Conservation (phyloP, 768 basidiomycete species). For the Heimioporus sp. region DNA sequence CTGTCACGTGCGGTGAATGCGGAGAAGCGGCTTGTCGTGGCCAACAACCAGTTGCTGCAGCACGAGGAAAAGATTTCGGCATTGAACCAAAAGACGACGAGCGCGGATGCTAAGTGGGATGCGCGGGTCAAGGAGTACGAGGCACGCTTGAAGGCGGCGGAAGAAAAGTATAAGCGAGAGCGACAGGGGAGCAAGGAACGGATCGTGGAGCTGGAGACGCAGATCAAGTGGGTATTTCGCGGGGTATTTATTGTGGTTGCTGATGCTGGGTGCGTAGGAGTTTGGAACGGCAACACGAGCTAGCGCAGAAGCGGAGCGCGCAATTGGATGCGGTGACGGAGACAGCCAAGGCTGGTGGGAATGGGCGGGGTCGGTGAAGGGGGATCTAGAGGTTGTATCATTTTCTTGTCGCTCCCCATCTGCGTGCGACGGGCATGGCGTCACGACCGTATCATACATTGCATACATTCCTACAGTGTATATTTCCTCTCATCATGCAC, state of each 20-base stretch:
- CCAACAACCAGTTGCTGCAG: constrained; percentile 78
- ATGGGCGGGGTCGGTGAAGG: constrained; percentile 10
- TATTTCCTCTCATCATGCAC: neutral
- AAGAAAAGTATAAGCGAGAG: constrained; percentile 92
- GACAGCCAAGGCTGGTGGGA: constrained; percentile 13
- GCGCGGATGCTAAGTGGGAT: constrained; percentile 89
- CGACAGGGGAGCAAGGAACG: constrained; percentile 92
- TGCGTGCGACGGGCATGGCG: constrained; percentile 6
- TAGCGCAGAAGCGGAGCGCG: constrained; percentile 69
- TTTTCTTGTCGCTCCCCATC: constrained; percentile 1
- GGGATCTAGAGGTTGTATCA: constrained; percentile 15
- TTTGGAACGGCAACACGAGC: constrained; percentile 72
- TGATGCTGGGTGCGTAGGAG: constrained; percentile 42
- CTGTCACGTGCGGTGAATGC: constrained; percentile 76
- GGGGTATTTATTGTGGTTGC: constrained; percentile 5
- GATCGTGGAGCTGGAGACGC: constrained; percentile 65
- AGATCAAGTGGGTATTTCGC: constrained; percentile 63
- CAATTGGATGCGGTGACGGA: constrained; percentile 36
- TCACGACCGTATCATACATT: constrained; percentile 7
- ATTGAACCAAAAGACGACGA: constrained; percentile 67
- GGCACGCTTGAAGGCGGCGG: constrained; percentile 70
- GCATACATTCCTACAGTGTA: constrained; percentile 10
- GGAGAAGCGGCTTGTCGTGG: constrained; percentile 82
- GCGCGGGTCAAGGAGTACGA: constrained; percentile 95
- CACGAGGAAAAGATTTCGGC: constrained; percentile 82